Evolutionary conservation across 805 yeast genomes (phyloP).

Genomic region (Ogataea thermomethanolica): DNA sequence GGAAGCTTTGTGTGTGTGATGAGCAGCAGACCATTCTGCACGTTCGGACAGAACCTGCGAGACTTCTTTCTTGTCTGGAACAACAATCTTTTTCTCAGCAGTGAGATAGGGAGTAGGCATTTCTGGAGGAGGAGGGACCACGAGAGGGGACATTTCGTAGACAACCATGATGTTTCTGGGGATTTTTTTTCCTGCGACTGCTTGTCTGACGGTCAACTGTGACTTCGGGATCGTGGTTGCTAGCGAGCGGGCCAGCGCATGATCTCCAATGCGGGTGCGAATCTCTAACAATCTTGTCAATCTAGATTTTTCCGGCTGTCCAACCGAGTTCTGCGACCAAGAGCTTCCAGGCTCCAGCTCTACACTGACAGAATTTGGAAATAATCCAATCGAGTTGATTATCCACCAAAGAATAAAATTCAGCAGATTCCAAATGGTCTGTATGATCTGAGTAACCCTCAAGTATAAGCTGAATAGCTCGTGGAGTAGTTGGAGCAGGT

Average conservation of each 20-base stretch:
- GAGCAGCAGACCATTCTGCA: constrained; percentile 38
- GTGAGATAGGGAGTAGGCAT: constrained; percentile 43
- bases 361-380: constrained; percentile 6
- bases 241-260: constrained; percentile 19
- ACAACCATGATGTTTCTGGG: constrained; percentile 35
- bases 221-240: constrained; percentile 23
- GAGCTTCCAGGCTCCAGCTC: constrained; percentile 1
- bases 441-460: not conserved
- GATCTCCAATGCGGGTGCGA: constrained; percentile 19
- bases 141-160: constrained; percentile 30
- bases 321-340: constrained; percentile 5
- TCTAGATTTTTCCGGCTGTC: not conserved
- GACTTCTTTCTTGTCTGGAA: constrained; percentile 37
- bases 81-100: constrained; percentile 37
- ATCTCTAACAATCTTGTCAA: constrained; percentile 5
- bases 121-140: constrained; percentile 39
- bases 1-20: constrained; percentile 39
- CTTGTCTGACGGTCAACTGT: constrained; percentile 11
- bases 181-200: constrained; percentile 18
- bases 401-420: constrained; percentile 20
- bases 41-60: constrained; percentile 31
- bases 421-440: constrained; percentile 1
- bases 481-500: constrained; percentile 12
- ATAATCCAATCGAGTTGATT: constrained; percentile 12
- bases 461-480: constrained; percentile 3